Base-by-base conservation (phyloP, 805 yeast species). In the Cyberlindnera sargentensis region DNA sequence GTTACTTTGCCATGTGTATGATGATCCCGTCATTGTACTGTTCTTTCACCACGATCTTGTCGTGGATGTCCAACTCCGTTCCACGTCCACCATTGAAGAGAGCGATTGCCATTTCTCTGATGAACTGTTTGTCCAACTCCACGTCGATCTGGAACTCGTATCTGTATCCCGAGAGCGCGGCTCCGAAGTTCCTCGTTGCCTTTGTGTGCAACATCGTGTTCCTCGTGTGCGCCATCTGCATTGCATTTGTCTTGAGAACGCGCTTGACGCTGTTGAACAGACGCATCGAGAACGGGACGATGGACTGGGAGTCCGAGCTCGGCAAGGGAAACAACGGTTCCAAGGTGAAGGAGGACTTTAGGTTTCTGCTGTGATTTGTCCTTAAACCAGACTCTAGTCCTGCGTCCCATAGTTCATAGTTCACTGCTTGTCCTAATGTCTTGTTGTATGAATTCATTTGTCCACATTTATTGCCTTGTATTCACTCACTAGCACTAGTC, bases 21-120 rank as follows among this genome's bases (percentile, higher is more conserved):
- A 72, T 78, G 77, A 71, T 78, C 43, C 78, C 80, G 10, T 70
- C 76, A 8, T 58, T 78, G 28, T 75, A 76, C 53, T 72, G 78
- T 55, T 68, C 79, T 0, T 76, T 73, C 57, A 73, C 77, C 15
- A 67, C 71, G 6, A 71, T 72, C 38, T 61, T 75, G 36, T 64
- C 81, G 3, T 77, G 82, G 78, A 67, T 75, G 63, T 71, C 81
- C 3, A 73, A 74, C 51, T 70, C 74, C 46, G 66, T 71, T 35
- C 78, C 81, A 31, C 64, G 81, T 50, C 82, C 82, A 8, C 79
- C 82, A 6, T 63, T 75, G 45, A 76, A 78, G 57, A 65, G 83
- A 56, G 80, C 82, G 29, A 71, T 75, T 47, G 76, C 80, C 7
- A 58, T 77, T 51, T 78, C 81, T 1, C 51, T 74, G 46, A 73